These are phyloP conservation scores for Knufia fluminis DNA, from an alignment of 2,329 filamentous ascomycete species.

Conservation along the genomic window DNA sequence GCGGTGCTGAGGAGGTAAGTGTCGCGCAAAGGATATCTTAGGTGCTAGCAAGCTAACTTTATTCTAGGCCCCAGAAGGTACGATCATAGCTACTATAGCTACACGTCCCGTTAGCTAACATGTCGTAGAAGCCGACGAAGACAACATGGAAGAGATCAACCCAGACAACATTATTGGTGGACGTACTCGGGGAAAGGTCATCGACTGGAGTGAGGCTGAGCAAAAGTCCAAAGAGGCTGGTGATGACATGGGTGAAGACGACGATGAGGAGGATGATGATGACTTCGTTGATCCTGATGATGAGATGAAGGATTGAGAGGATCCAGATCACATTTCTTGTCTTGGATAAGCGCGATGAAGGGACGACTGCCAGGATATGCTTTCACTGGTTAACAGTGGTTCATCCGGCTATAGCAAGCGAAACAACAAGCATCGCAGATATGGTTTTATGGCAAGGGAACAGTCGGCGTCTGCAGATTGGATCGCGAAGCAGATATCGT, in stretches of 20 bases:
- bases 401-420: neutral
- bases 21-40: neutral
- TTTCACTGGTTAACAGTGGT: neutral
- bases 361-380: neutral
- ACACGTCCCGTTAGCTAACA: conserved; percentile 9
- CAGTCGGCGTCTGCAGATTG: neutral
- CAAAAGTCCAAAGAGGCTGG: conserved; percentile 73
- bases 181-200: conserved; percentile 83
- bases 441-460: neutral
- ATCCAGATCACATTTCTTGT: neutral
- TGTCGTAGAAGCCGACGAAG: conserved; percentile 59
- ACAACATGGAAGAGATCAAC: conserved; percentile 87
- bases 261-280: conserved; percentile 49
- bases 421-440: neutral
- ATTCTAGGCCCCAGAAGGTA: conserved; percentile 5
- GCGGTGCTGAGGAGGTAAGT: conserved; percentile 45
- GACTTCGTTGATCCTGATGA: conserved; percentile 23
- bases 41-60: neutral
- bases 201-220: conserved; percentile 88
- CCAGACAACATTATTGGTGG: conserved; percentile 78
- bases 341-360: neutral
- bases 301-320: conserved; percentile 21
- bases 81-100: neutral
- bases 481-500: neutral
- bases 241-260: conserved; percentile 52